Evolutionary conservation across 345 rosid genomes (phyloP).

Genomic region (Eucalyptus shirleyi): DNA sequence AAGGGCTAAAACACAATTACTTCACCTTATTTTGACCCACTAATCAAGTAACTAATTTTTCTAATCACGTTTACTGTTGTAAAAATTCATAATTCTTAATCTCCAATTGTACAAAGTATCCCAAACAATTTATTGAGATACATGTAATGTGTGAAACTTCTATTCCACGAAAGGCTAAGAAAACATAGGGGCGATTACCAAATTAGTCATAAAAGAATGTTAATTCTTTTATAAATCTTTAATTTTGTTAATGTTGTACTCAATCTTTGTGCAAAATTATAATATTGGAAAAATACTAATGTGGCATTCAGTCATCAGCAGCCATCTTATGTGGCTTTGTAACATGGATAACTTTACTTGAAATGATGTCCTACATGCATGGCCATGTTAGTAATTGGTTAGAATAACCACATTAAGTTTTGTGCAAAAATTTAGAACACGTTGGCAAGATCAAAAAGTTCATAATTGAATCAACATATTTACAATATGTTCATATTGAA

Average conservation of each 20-base stretch:
- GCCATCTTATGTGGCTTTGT: neutral
- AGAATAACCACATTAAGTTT: neutral
- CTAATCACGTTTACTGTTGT: neutral
- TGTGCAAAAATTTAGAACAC: neutral
- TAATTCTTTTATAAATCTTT: neutral
- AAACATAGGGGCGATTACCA: neutral
- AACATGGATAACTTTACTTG: neutral
- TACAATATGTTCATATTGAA: neutral
- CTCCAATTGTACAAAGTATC: neutral
- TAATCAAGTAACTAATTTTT: neutral
- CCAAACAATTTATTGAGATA: neutral
- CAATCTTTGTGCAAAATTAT: too few relatives aligned
- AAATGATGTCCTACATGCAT: neutral
- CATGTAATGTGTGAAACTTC: neutral
- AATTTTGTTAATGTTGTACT: neutral
- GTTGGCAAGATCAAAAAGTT: neutral
- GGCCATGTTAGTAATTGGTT: neutral
- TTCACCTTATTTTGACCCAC: neutral
- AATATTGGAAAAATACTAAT: neutral
- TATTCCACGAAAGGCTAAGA: neutral
- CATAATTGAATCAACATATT: fast-evolving
- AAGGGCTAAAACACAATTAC: neutral
- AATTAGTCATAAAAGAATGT: neutral
- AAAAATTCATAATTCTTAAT: too few relatives aligned
- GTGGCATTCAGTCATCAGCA: fast-evolving